These are phyloP conservation scores for Suillus cothurnatus DNA, from an alignment of 768 basidiomycete species.

Conservation along the genomic window DNA sequence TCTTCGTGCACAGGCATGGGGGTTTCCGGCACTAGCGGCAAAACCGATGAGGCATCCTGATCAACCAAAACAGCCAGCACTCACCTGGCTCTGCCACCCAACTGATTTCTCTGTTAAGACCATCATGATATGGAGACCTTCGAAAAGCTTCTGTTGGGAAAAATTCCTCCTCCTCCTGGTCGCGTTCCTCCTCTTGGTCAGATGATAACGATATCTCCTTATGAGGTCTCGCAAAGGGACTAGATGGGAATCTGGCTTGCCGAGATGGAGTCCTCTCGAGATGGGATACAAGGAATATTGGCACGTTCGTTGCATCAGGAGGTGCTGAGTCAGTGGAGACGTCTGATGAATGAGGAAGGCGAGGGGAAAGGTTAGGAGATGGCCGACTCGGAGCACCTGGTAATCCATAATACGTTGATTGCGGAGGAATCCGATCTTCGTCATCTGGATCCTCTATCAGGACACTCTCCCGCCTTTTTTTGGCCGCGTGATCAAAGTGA, in stretches of 20 bases:
- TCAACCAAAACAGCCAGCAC: slow-evolving; percentile 21
- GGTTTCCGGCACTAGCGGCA: slow-evolving; percentile 54
- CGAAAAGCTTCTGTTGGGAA: slow-evolving; percentile 59
- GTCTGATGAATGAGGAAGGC: slow-evolving; percentile 53
- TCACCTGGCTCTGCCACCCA: slow-evolving; percentile 78
- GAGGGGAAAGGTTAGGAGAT: slow-evolving; percentile 33
- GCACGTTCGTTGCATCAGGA: slow-evolving; percentile 46
- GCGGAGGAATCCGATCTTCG: slow-evolving; percentile 41
- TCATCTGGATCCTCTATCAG: slow-evolving; percentile 75
- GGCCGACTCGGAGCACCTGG: slow-evolving; percentile 46
- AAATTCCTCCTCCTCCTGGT: slow-evolving; percentile 58
- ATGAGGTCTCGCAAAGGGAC: slow-evolving; percentile 72
- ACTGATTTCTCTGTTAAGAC: slow-evolving; percentile 61
- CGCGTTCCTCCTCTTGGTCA: slow-evolving; percentile 62
- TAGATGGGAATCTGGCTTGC: slow-evolving; percentile 63
- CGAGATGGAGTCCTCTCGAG: slow-evolving; percentile 49
- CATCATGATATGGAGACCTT: slow-evolving; percentile 52
- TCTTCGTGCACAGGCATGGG: slow-evolving; percentile 65
- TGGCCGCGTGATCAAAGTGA: slow-evolving; percentile 39
- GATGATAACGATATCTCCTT: slow-evolving; percentile 56
- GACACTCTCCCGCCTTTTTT: slow-evolving; percentile 56
- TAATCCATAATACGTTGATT: slow-evolving; percentile 39
- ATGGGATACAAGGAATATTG: slow-evolving; percentile 45
- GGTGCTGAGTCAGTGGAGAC: slow-evolving; percentile 48
- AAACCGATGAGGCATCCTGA: slow-evolving; percentile 8